phyloP scores from a whole-genome alignment of 768 basidiomycete species.

The Flagelloscypha sp. region DNA sequence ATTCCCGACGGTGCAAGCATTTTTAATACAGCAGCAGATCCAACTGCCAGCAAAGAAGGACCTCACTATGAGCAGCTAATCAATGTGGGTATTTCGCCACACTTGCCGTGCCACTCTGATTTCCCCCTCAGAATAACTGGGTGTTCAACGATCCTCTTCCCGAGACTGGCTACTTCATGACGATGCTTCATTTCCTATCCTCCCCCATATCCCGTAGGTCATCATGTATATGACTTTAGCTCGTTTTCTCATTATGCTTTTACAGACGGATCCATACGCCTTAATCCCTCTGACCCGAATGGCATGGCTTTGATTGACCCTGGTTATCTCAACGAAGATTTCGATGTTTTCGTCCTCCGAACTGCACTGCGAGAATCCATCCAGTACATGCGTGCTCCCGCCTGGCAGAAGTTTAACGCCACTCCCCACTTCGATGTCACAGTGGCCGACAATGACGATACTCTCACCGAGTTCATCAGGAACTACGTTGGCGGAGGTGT shows the following conservation, averaged over 20 bases:
- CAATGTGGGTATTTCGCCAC: conserved; percentile 28
- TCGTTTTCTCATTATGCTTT: neutral
- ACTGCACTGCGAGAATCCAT: no score
- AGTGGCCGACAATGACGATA: no score
- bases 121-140: no score
- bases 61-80: conserved; percentile 28
- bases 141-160: no score
- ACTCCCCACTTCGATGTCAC: no score
- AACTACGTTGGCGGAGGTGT: neutral
- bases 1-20: conserved; percentile 21
- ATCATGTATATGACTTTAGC: no score
- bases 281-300: conserved; percentile 21
- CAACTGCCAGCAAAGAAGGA: conserved; percentile 25
- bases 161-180: no score
- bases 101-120: no score
- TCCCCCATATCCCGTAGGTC: no score
- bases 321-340: conserved; percentile 11
- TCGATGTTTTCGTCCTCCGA: conserved; percentile 18
- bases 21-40: conserved; percentile 22
- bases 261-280: conserved; percentile 18
- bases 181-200: no score
- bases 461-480: conserved; percentile 4
- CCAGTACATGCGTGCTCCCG: no score
- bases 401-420: no score
- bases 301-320: conserved; percentile 20